Conservation (phyloP, 2,329 filamentous ascomycete genomes). For the Sclerotiophoma versabilis region DNA sequence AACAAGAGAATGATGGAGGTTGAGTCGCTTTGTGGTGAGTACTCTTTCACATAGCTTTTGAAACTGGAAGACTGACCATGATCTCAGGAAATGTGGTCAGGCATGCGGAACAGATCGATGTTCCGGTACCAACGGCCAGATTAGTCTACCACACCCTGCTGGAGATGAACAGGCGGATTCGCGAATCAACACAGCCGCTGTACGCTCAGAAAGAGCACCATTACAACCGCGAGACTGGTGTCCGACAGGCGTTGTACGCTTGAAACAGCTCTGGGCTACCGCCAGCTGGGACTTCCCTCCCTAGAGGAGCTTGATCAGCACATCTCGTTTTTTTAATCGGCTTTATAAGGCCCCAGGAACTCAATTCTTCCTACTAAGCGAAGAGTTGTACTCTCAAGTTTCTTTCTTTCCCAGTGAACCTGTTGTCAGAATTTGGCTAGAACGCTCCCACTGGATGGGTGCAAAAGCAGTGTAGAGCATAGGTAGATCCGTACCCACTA, state of each 20-base stretch:
- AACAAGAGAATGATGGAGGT: constrained; percentile 1
- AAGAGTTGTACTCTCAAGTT: too few relatives aligned
- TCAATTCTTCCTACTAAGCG: too few relatives aligned
- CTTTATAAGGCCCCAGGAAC: too few relatives aligned
- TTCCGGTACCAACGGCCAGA: constrained; percentile 7
- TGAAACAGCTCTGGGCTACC: background rate
- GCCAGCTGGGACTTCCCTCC: too few relatives aligned
- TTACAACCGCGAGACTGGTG: background rate
- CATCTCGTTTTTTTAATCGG: too few relatives aligned
- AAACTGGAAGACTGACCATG: background rate
- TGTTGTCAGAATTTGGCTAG: too few relatives aligned
- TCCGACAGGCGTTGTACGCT: background rate
- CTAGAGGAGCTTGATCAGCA: too few relatives aligned
- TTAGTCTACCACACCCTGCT: constrained; percentile 6
- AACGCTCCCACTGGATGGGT: too few relatives aligned
- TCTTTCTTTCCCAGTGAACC: too few relatives aligned
- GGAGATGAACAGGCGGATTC: constrained; percentile 8
- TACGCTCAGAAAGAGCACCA: background rate
- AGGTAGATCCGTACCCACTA: too few relatives aligned
- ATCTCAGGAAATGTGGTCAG: background rate
- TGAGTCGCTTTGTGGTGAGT: constrained; percentile 1
- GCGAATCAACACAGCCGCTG: background rate
- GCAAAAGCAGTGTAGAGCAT: too few relatives aligned
- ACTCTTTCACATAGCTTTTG: background rate
- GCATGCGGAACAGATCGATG: background rate